Conservation (phyloP, 345 rosid species). For the Laguncularia racemosa region DNA sequence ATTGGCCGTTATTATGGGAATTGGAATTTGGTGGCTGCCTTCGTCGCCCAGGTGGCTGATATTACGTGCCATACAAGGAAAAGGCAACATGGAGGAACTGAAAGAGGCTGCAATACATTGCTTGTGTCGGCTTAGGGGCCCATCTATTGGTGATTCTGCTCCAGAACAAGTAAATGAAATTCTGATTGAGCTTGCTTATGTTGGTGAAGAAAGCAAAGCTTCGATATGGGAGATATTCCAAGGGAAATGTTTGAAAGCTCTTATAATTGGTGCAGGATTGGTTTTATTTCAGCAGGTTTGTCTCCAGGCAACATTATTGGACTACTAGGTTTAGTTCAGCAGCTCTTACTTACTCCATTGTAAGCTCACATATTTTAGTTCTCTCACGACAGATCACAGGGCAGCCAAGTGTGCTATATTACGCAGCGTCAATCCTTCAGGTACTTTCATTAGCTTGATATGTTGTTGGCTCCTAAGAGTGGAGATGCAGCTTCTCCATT, state of each 20-base stretch:
- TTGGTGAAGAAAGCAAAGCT: constrained; percentile 66
- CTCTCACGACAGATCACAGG: constrained; percentile 75
- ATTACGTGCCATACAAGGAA: constrained; percentile 71
- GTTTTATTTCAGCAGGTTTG: constrained; percentile 94
- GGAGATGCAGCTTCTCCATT: neutral
- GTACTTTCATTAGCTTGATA: constrained; percentile 19
- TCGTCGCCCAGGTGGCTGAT: constrained; percentile 93
- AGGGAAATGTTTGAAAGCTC: constrained; percentile 88
- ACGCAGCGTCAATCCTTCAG: constrained; percentile 87
- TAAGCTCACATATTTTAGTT: too few relatives aligned
- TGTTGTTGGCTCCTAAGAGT: too few relatives aligned
- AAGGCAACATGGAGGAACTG: constrained; percentile 58
- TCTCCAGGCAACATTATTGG: neutral
- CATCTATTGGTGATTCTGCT: constrained; percentile 58
- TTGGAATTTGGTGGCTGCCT: constrained; percentile 96
- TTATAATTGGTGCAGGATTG: constrained; percentile 72
- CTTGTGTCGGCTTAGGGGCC: constrained; percentile 71
- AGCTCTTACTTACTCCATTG: too few relatives aligned
- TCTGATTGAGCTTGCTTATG: constrained; percentile 51
- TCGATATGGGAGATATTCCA: constrained; percentile 52
- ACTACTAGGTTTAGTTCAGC: neutral
- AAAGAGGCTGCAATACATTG: constrained; percentile 55
- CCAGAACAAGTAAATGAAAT: constrained; percentile 64
- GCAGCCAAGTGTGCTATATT: constrained; percentile 95
- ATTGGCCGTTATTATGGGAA: constrained; percentile 76